phyloP scores from a whole-genome alignment of 495 filamentous ascomycete species.

The Penicillium dipodomyicola region DNA sequence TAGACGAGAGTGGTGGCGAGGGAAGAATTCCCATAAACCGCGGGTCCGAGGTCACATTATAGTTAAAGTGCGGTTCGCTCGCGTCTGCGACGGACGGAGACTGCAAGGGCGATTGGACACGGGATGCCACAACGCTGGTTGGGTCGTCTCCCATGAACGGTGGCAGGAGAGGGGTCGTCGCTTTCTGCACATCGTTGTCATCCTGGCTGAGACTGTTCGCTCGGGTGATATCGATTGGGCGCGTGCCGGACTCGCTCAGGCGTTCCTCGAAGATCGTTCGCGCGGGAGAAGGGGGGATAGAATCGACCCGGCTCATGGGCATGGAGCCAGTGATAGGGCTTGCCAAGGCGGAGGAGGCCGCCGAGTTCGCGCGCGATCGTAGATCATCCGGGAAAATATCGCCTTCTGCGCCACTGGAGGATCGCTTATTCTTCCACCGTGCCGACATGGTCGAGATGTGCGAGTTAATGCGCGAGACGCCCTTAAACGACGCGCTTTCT shows the following conservation, averaged over 20 bases:
- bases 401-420: conserved; percentile 48
- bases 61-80: conserved; percentile 32
- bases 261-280: conserved; percentile 64
- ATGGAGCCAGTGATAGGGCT: conserved; percentile 50
- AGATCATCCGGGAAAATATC: conserved; percentile 36
- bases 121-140: conserved; percentile 37
- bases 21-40: conserved; percentile 53
- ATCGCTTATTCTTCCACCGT: conserved; percentile 58
- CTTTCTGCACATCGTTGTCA: conserved; percentile 56
- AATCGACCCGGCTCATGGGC: conserved; percentile 51
- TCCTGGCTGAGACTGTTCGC: conserved; percentile 54
- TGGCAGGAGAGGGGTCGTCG: conserved; percentile 78
- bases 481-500: conserved; percentile 60
- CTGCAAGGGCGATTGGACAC: conserved; percentile 72
- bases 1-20: conserved; percentile 76
- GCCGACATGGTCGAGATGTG: conserved; percentile 71
- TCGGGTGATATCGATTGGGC: conserved; percentile 58
- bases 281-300: conserved; percentile 63
- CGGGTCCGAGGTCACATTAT: conserved; percentile 43
- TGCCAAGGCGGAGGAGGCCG: conserved; percentile 64
- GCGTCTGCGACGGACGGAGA: conserved; percentile 67
- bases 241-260: conserved; percentile 43
- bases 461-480: conserved; percentile 65
- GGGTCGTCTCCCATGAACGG: conserved; percentile 65
- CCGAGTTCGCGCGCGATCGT: conserved; percentile 56